Conservation (phyloP, 78 protist species). For the Dictyostelium purpureum region DNA sequence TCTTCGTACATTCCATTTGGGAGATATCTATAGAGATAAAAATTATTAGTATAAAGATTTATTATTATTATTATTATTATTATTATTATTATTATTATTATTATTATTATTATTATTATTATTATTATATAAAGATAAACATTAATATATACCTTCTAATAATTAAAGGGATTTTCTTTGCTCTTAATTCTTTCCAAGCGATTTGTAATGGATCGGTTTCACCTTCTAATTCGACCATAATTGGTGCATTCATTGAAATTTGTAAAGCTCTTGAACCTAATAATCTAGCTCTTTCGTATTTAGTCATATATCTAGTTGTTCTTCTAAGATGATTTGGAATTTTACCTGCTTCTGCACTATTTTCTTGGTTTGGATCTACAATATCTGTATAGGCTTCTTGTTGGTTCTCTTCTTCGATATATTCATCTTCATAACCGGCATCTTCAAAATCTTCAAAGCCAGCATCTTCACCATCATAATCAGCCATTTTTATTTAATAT, state of each 20-base stretch:
- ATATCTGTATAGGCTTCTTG: slow-evolving; percentile 60
- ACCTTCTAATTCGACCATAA: slow-evolving; percentile 94
- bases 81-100: neutral
- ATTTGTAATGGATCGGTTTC: slow-evolving; percentile 97
- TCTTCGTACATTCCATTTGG: slow-evolving; percentile 95
- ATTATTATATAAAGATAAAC: neutral
- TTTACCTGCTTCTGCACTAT: slow-evolving; percentile 21
- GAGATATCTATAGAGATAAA: slow-evolving; percentile 51
- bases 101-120: neutral
- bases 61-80: neutral
- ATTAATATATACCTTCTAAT: slow-evolving; percentile 84
- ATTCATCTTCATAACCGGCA: slow-evolving; percentile 48
- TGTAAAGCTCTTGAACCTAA: slow-evolving; percentile 97
- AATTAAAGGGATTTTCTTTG: slow-evolving; percentile 94
- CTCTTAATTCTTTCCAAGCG: slow-evolving; percentile 93
- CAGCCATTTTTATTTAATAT: slow-evolving; percentile 2
- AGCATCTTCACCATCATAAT: slow-evolving; percentile 22
- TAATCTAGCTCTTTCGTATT: slow-evolving; percentile 95
- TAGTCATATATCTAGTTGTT: slow-evolving; percentile 95
- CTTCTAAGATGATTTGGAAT: slow-evolving; percentile 65
- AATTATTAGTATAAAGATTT: neutral
- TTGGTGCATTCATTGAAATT: slow-evolving; percentile 95
- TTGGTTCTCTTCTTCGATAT: slow-evolving; percentile 27
- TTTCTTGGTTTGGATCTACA: slow-evolving; percentile 20
- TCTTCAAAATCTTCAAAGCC: slow-evolving; percentile 33